These are phyloP conservation scores for Medicago lupulina DNA, from an alignment of 306 rosid genomes.

Conservation along the genomic window DNA sequence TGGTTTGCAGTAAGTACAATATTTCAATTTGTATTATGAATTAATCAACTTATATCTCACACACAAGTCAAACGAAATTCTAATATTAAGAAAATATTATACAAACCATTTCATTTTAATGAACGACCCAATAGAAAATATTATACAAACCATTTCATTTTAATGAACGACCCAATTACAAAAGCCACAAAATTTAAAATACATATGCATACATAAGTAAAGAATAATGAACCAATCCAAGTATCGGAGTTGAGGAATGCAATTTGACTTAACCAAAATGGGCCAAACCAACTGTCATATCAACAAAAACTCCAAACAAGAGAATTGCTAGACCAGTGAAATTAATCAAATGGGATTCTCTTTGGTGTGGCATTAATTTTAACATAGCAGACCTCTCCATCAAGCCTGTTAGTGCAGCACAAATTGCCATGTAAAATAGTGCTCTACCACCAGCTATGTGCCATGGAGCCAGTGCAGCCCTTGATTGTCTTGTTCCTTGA, in stretches of 20 bases:
- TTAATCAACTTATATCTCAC: constrained; percentile 23
- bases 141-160: constrained; percentile 33
- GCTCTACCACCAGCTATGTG: constrained; percentile 74
- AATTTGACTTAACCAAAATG: background rate
- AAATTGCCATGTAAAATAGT: constrained; percentile 68
- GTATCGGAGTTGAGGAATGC: constrained; percentile 1
- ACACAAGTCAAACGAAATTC: constrained; percentile 19
- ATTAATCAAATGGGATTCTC: constrained; percentile 62
- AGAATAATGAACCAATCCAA: constrained; percentile 13
- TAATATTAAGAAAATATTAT: background rate
- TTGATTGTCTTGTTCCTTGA: constrained; percentile 29
- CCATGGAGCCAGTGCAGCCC: constrained; percentile 51
- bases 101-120: constrained; percentile 31
- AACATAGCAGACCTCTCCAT: constrained; percentile 52
- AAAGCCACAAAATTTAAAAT: background rate
- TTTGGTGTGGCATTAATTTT: background rate
- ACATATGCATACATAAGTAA: background rate
- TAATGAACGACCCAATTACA: constrained; percentile 10
- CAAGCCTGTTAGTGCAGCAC: constrained; percentile 80
- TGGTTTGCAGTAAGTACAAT: too few relatives aligned
- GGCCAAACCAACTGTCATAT: constrained; percentile 55
- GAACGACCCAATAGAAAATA: background rate
- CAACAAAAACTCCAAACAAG: constrained; percentile 81
- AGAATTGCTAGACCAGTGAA: constrained; percentile 69
- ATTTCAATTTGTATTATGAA: background rate